Evolutionary conservation across 1,284 basidiomycete species (phyloP), one percentile per base, ranked within the genome.

Genomic region (Trametes polyzona): DNA sequence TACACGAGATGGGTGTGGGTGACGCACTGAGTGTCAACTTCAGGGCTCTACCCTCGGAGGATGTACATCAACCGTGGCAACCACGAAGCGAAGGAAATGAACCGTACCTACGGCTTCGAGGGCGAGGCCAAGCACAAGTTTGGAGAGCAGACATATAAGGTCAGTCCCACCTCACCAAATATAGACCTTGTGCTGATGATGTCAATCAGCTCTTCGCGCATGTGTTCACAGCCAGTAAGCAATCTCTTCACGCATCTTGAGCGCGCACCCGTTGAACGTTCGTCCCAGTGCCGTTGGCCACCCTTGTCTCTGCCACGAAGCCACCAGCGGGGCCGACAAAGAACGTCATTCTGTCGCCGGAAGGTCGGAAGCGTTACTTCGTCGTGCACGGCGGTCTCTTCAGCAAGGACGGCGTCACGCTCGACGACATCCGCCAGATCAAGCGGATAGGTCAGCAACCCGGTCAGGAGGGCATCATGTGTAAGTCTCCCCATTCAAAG

Each of bases 341-440:
- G 55, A 74, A 75, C 26, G 76, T 78, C 1, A 96, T 98, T 58
- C 78, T 98, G 11, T 92, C 90, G n/a, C 83, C 88, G 2, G 80
- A 92, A 54, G 94, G 94, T 12, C 73, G 79, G 49, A 97, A 96
- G 73, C 87, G 96, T 30, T 98, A 90, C 77, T 98, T 98, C 68
- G 88, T 99, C 62, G 94, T 97, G 3, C 97, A 99, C 70, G 95
- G 95, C 24, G 97, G 97, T 11, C 82, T 98, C 12, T 98, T 98
- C 78, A 95, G 93, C 73, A 92, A 92, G 70, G 97, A 99, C 69
- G 90, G 85, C 39, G 93, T 99, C 10, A 94, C 92, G 4, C 78
- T 99, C 24, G 95, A 97, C 26, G 95, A 98, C 58, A 88, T 99
- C 64, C 83, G 87, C 35, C 91, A 92, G 71, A 88, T 99, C 60